Evolutionary conservation across 306 rosid genomes (phyloP), one percentile per base, ranked within the genome.

Genomic region (Ormosia emarginata): DNA sequence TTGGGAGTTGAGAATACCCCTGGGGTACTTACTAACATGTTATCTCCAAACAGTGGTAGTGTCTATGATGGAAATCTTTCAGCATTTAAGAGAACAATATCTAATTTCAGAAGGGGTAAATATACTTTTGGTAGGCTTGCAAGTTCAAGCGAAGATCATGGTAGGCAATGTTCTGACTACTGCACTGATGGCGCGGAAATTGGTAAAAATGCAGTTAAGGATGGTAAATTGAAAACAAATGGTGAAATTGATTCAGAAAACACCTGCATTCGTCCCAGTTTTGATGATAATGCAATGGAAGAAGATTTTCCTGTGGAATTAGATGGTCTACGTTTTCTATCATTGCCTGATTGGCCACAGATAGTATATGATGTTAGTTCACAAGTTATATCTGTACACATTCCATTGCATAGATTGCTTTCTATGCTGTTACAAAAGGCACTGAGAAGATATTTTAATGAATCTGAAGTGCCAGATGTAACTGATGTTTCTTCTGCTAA

Each of bases 321-420:
- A 50, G 95, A 88, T 77, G 87, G 87, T 64, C 83, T 89, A 7
- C 91, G 69, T 67, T 70, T 85, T 81, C 83, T 96, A 68, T 91
- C 94, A 84, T 85, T 63, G 71, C 77, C 97, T 59, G 94, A 90
- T 84, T 96, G 99, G 99, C 97, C 97, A 24, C 89, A 89, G 29
- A 94, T 93, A 88, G 82, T 73, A 34, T 92, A 91, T 83, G 94
- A 96, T 88, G 97, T 91, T 85, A 96, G 97, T 82, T 91, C 82
- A 1, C 97, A 92, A 86, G 97, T 92, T 72, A 83, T 96, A 79
- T 96, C 98, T 53, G 80, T 92, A 78, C 99, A 96, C 88, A 84
- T 89, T 78, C 98, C 97, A 1, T 88, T 96, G 69, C 99, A 96
- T 82, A 90, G 98, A 39, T 85, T 96, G 55, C 92, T 96, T 73